Evolutionary conservation across 768 basidiomycete genomes (phyloP), one percentile per base, ranked within the genome.

Genomic region (Rhizopogon vesiculosus): DNA sequence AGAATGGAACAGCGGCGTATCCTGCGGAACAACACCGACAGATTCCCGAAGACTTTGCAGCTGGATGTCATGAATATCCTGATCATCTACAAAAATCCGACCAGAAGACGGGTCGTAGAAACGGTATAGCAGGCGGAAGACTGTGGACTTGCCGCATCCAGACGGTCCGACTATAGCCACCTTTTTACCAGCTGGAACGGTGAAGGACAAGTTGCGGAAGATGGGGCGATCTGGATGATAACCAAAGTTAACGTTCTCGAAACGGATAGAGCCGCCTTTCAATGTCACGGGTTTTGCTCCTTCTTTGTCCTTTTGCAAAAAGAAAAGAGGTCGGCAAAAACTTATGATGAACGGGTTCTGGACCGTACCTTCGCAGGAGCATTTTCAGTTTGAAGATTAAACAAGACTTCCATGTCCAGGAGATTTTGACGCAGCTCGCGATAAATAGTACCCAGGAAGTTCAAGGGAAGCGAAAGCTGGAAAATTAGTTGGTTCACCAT

Each of bases 401-500:
- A 94, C 50, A 99, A 74, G 1, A 91, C 84, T 57, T 98, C 96
- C 95, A 99, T 98, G 69, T 99, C 97, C 45, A 99, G 80, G 42
- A 99, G 73, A 67, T 93, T 96, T 66, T 99, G 97, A 42, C 94
- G 79, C 72, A 98, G 83, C 68, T 99, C 97, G 46, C 97, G 91
- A 65, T 99, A 99, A 51, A 99, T 95, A 2, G 94, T 92, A 1
- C 93, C 97, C 56, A 99, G 75, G 74, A 99, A 99, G 72, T 98
- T 98, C 58, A 99, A 84, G 3, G 97, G 97, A 33, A 98, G 74
- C 0, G 94, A 97, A 0, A 99, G 76, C 66, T 99, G 97, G 77
- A 99, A 99, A 35, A 98, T 93, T 25, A 99, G 80, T 66, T 98
- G 96, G 70, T 99, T 99, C 62, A 97, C 89, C 96, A 99, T 98